Evolutionary conservation across 2,329 filamentous ascomycete genomes (phyloP), one percentile per base, ranked within the genome.

Genomic region (Aspergillus aculeatinus): DNA sequence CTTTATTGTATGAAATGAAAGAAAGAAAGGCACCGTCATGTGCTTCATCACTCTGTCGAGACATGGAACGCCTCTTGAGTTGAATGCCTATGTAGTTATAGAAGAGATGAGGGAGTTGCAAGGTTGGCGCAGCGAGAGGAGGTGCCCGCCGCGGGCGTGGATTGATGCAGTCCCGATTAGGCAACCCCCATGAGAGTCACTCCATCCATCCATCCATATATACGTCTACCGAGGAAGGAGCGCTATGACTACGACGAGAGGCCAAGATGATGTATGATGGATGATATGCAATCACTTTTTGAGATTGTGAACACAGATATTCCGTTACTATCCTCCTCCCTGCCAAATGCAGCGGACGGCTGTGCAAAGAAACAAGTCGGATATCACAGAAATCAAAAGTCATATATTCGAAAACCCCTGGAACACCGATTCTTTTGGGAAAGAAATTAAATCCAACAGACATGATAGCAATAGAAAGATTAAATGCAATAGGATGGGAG

Each of bases 351-450:
- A 69, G 65, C 63, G 60, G 61, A 64, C 64, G 59, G 67, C 65
- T 65, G 65, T 68, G 63, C 64, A 64, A 71, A 67, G 67, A 63
- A 70, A 72, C 70, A 74, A 73, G 68, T 70, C 68, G 70, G 73
- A 75, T 75, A 75, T 74, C 73, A 70, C 65, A 68, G 66, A 63
- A 69, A 65, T 69, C 61, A 56, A 49, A 53, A 53, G 11, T 53
- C 48, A 55, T 27, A 54, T 29, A 56, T 58, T 56, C 60, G 31
- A 47, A 69, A 68, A 73, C 68, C 68, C 67, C 65, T 68, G 62
- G 51, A 63, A 67, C 65, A 64, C 63, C 65, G 25, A 14, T 60
- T 61, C 60, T 64, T 64, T 59, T 60, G 35, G 33, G 51, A 59
- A 53, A 52, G 19, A 48, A 58, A 47, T 58, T 16, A 53, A 35